Base-by-base conservation (phyloP, 2,329 filamentous ascomycete genomes). In the Ophiocordyceps unilateralis region DNA sequence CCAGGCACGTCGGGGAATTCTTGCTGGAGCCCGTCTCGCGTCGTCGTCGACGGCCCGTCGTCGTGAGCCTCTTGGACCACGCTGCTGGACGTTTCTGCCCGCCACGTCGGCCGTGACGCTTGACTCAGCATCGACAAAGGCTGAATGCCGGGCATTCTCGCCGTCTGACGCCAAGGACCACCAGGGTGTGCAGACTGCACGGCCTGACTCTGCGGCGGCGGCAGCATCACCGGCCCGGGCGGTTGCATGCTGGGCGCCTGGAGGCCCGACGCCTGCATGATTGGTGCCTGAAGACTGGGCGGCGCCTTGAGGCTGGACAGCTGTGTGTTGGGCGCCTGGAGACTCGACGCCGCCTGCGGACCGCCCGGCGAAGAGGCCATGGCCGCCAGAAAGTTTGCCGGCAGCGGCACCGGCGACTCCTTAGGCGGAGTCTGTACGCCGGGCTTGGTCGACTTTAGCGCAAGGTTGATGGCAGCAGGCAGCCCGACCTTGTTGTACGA, bases 361-460 rank as follows among this genome's bases (percentile, higher is more conserved):
- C 45, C 47, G 3, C 22, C 37, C 2, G 57, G 45, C 9, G 55
- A 44, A 10, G 59, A 58, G 41, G 51, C 56, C 52, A 65, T 63
- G 9, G 62, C 60, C n/a, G 63, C 62, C 40, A 65, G 48, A 42
- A 64, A 65, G 43, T 65, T 63, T 5, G 64, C 59, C 1, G 65
- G 65, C 10, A 68, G 48, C 11, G 65, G 65, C 5, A 68, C 64
- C 3, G 64, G 65, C 1, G 65, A 66, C 44, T 67, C 54, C 49
- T 65, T 67, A 14, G 57, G 49, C 20, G 62, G 62, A 47, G 57
- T 50, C 57, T 57, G 49, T 38, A 50, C 50, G 44, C 48, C 48
- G 48, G 51, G 49, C 47, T 60, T 57, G 52, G 53, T 54, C 48
- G 51, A 52, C 41, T 51, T 50, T 41, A 45, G 43, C 43, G 49